These are phyloP conservation scores for Schoenoplectus tabernaemontani DNA, from an alignment of 202 grass and related monocot species.

Conservation along the genomic window DNA sequence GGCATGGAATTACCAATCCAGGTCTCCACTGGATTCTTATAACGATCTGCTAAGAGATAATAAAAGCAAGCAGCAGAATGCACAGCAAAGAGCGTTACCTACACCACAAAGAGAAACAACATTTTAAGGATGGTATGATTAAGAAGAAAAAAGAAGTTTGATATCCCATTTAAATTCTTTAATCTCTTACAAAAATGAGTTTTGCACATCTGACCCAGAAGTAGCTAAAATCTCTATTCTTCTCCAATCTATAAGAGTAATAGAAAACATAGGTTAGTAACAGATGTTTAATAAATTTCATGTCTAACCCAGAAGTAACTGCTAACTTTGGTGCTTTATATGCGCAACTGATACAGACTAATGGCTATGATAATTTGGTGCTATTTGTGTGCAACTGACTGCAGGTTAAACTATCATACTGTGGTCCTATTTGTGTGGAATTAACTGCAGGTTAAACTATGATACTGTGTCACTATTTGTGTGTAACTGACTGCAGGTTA, in stretches of 20 bases:
- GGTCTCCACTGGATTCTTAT: conserved; percentile 43
- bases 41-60: conserved; percentile 85
- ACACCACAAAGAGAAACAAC: conserved; percentile 9
- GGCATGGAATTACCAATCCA: conserved; percentile 83
- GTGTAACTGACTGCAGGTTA: too few relatives aligned
- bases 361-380: too few relatives aligned
- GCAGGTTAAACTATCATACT: not conserved
- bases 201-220: conserved; percentile 97
- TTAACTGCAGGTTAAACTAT: too few relatives aligned
- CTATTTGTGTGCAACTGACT: too few relatives aligned
- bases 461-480: too few relatives aligned
- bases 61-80: conserved; percentile 94
- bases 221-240: conserved; percentile 91
- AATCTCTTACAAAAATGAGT: conserved; percentile 77
- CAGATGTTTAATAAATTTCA: not conserved
- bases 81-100: conserved; percentile 96
- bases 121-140: conserved; percentile 1
- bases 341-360: too few relatives aligned
- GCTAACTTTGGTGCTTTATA: too few relatives aligned
- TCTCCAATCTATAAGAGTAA: conserved; percentile 61
- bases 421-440: too few relatives aligned
- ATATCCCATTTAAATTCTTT: not conserved
- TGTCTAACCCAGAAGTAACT: too few relatives aligned
- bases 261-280: conserved; percentile 3
- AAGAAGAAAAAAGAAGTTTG: conserved; percentile 5